Evolutionary conservation across 1,284 basidiomycete genomes (phyloP), one percentile per base, ranked within the genome.

Genomic region (Melampsora larici-populina): DNA sequence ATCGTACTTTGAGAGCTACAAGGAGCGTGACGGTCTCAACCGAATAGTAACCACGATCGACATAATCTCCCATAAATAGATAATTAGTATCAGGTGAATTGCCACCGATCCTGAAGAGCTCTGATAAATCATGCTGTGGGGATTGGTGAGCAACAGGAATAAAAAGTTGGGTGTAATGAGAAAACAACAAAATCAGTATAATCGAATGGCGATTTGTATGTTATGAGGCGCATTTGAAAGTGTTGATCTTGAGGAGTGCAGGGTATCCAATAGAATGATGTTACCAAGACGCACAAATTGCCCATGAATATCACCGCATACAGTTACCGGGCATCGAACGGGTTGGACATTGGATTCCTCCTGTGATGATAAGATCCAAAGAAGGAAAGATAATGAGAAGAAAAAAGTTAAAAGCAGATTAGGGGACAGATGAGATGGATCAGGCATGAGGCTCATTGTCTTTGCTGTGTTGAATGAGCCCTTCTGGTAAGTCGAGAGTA

Each of bases 61-160:
- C 97, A 83, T 98, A 99, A 87, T 99, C 96, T 64, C 97, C 97
- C 97, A 99, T 99, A 88, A 99, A 99, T 81, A 99, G 91, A 86
- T 99, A 99, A 86, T 99, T 99, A 80, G 97, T 98, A 86, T 99
- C 97, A 78, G 96, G 97, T 62, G 95, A 98, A 87, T 98, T 98
- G 79, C 96, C 97, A 73, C 97, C 96, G 84, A 99, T 99, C 77
- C 95, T 91, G 87, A 99, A 99, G 65, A 99, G 90, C 85, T 99
- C 97, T 79, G 94, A 97, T 77, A 99, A 90, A 87, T 99, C 97
- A 86, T 98, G 95, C 95, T 98, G 84, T 51, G 29, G 33, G 69
- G 31, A 48, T 55, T 43, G 33, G 46, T 78, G 60, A 74, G 29
- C 46, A 58, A 66, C 31, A 51, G 79, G 79, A 78, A 74, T 73